These are phyloP conservation scores for Babesia sp. DNA, from an alignment of 169 alveolate genomes.

Conservation along the genomic window DNA sequence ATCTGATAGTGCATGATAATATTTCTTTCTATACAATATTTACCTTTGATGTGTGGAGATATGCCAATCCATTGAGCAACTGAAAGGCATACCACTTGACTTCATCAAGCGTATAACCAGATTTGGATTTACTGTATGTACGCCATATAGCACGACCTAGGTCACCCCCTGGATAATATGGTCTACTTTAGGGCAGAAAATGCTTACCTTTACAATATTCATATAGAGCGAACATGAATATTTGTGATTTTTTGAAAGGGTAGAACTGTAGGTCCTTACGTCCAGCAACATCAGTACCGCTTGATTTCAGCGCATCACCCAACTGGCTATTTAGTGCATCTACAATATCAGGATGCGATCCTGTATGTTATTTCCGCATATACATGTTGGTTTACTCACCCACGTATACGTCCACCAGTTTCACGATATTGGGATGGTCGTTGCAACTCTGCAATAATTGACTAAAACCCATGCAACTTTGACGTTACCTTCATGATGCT, in stretches of 20 bases:
- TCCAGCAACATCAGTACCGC: background rate
- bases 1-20: slow-evolving; percentile 37
- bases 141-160: slow-evolving; percentile 54
- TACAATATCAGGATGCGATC: slow-evolving; percentile 52
- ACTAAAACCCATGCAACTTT: background rate
- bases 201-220: slow-evolving; percentile 80
- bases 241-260: slow-evolving; percentile 70
- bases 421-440: slow-evolving; percentile 76
- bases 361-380: background rate
- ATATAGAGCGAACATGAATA: slow-evolving; percentile 82
- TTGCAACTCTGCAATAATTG: slow-evolving; percentile 56
- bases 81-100: slow-evolving; percentile 90
- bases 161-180: slow-evolving; percentile 55
- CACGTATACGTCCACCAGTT: slow-evolving; percentile 74
- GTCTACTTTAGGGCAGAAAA: slow-evolving; percentile 7
- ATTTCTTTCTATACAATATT: background rate
- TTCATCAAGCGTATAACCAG: slow-evolving; percentile 75
- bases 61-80: slow-evolving; percentile 93
- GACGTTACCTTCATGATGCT: slow-evolving; percentile 76
- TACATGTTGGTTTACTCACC: slow-evolving; percentile 36
- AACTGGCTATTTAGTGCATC: slow-evolving; percentile 40
- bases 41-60: slow-evolving; percentile 91
- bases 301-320: slow-evolving; percentile 26
- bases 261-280: slow-evolving; percentile 43
- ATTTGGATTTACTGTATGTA: slow-evolving; percentile 50